A percentile compares a stretch with the other conserved stretches of the same genome.
Conservation (phyloP, 2,329 filamentous ascomycete genomes). For the Dactylellina haptotyla region DNA sequence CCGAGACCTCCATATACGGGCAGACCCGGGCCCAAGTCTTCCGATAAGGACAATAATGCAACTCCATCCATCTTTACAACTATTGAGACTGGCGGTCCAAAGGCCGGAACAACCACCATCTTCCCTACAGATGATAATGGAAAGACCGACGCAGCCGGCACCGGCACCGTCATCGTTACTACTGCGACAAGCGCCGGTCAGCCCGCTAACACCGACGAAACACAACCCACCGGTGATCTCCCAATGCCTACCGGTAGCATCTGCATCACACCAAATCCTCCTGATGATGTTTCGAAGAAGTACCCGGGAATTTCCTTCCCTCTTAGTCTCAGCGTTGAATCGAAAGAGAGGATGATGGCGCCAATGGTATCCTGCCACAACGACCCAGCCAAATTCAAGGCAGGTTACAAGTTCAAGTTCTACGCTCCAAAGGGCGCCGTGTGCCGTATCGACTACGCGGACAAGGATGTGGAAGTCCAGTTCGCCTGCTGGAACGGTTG, state of each 20-base stretch:
- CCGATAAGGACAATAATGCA: no score
- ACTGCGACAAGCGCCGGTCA: not conserved
- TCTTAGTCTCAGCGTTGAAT: no score
- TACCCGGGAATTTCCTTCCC: no score
- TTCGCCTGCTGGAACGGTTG: conserved; percentile 8
- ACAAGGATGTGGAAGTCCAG: not conserved
- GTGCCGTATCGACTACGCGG: conserved; percentile 7
- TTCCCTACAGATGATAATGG: not conserved
- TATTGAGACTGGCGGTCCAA: not conserved
- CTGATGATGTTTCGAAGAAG: no score
- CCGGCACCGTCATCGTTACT: not conserved
- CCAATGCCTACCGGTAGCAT: not conserved
- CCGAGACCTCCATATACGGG: no score
- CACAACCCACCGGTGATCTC: no score
- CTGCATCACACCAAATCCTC: not conserved
- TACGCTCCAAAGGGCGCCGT: not conserved
- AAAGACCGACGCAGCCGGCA: not conserved
- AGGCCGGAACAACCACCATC: not conserved
- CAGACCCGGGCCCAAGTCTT: no score
- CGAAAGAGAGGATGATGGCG: not conserved
- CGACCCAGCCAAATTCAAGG: conserved; percentile 9
- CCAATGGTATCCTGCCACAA: conserved; percentile 5
- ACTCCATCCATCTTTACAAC: not conserved
- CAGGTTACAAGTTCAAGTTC: not conserved
- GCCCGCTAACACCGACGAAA: no score